Conservation (phyloP, 2,329 filamentous ascomycete species). For the Cordyceps cicadae region DNA sequence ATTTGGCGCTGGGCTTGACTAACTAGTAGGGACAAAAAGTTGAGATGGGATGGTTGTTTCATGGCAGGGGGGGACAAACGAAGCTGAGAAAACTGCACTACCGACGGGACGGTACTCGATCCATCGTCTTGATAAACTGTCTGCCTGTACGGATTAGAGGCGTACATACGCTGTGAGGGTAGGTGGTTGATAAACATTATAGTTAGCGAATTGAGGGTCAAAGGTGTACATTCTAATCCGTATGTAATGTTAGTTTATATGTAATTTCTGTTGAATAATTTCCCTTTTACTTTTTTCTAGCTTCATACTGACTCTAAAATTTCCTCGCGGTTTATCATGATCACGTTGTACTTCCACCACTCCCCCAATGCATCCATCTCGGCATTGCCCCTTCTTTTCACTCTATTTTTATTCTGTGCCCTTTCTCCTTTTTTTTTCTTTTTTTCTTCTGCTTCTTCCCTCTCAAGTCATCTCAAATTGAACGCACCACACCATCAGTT, state of each 20-base stretch:
- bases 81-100: too few relatives aligned
- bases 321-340: background rate
- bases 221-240: too few relatives aligned
- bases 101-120: too few relatives aligned
- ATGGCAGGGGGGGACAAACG: too few relatives aligned
- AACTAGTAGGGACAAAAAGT: too few relatives aligned
- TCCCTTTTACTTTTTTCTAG: background rate
- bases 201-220: too few relatives aligned
- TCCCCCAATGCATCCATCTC: background rate
- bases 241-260: background rate
- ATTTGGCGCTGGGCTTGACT: too few relatives aligned
- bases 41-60: too few relatives aligned
- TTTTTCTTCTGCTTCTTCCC: background rate
- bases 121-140: too few relatives aligned
- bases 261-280: background rate
- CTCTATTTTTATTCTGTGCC: background rate
- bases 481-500: slow-evolving; percentile 25
- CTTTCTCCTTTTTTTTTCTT: background rate
- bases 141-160: too few relatives aligned
- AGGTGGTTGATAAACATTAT: background rate
- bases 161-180: too few relatives aligned
- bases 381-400: background rate
- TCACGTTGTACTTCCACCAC: background rate
- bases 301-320: background rate
- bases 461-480: background rate